Evolutionary conservation across 1,284 basidiomycete species (phyloP), one percentile per base, ranked within the genome.

Genomic region (Boletus chippewaensis): DNA sequence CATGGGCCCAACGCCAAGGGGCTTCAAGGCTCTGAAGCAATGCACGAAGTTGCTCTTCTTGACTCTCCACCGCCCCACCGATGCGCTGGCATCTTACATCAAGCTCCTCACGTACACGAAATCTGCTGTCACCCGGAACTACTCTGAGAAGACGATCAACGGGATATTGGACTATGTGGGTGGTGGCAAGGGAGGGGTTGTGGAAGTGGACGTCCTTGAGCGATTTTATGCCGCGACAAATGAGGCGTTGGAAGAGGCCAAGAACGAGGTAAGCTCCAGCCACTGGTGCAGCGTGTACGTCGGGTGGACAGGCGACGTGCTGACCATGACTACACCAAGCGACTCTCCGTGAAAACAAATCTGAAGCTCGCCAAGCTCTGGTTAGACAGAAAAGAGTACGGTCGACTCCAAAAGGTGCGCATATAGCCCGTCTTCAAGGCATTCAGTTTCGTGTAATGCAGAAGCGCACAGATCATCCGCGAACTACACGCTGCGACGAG

Each of bases 1-100:
- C 48, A 12, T 51, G 22, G 5, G 40, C 55, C 10, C 9, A 8
- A 15, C 35, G 48, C 24, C 55, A 47, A 95, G 94, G 93, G 96
- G 95, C 1, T 99, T 99, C 81, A 99, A 99, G 68, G 91, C 95
- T 6, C 78, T 99, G 50, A 99, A 99, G 64, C 96, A 99, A 63
- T 91, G 90, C 41, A 98, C 95, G 20, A 99, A 99, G 70, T 77
- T 98, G 50, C 82, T 95, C 52, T 99, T 91, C 68, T 79, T 94
- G 43, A 74, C 74, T 11, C 77, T 95, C 34, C 80, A 81, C 54
- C 76, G 87, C 59, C 93, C 93, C 36, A 77, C 80, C 22, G 87
- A 95, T 45, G 95, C 96, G 0, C 74, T 99, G 44, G 73, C 81
- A 63, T 88, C 93, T 5, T 98, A 99, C 66, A 85, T 75, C 8